Evolutionary conservation across 306 rosid genomes (phyloP), one percentile per base, ranked within the genome.

Genomic region (Prunus campanulata): DNA sequence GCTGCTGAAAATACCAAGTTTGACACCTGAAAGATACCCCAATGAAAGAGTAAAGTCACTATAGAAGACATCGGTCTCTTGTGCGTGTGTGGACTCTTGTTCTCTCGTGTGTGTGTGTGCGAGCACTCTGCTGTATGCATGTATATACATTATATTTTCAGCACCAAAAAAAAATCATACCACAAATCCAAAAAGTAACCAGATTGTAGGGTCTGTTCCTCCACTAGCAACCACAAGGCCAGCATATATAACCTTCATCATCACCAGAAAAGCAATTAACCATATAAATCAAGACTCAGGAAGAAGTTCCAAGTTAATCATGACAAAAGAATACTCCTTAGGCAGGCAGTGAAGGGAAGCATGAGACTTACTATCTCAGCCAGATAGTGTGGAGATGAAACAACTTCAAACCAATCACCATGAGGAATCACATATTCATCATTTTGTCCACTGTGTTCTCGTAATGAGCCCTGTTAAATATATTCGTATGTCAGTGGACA

Each of bases 371-470:
- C 98, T 30, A 92, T 90, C 87, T 92, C 98, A 39, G 97, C 86
- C 60, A 95, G 93, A 83, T 94, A 94, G 70, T 94, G 98, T 6
- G 98, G 90, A 39, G 93, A 92, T 6, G 97, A 94, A 49, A 94
- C 98, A 1, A 81, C 20, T 77, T 88, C 86, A 68, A 94, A 94
- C 98, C 97, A 94, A 82, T 90, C 96, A 46, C 96, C 98, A 7
- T 18, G 78, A 79, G 98, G 97, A 77, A 92, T 92, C 74, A 79
- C 86, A 71, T 94, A 94, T 29, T 85, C 91, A 13, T 86, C 89
- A 16, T n/a, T 79, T 54, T 80, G 87, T 77, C 82, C 87, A 25
- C 83, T 74, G 50, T 25, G 63, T 66, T 77, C 83, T n/a, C 97
- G 86, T 20, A 92, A 81, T 9, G 90, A 94, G 83, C 96, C 98